phyloP scores from a whole-genome alignment of 441 rosid genomes.

The Aleurites moluccanus region DNA sequence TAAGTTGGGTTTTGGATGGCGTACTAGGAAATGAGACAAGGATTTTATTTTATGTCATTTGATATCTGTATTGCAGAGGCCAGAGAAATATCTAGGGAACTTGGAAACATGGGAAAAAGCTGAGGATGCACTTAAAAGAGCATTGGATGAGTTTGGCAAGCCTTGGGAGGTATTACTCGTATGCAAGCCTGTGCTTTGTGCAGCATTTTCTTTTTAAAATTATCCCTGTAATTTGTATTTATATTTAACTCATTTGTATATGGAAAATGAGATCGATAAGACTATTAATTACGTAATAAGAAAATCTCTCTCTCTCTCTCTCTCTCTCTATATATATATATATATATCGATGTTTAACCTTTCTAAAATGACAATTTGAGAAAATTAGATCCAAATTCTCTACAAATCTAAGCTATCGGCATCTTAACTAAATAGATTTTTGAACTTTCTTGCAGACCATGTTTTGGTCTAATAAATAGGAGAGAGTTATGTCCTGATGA shows the following conservation, averaged over 20 bases:
- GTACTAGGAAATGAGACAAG: not conserved
- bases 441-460: not conserved
- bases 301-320: too few relatives aligned
- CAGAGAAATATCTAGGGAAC: slow-evolving; percentile 87
- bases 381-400: too few relatives aligned
- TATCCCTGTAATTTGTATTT: too few relatives aligned
- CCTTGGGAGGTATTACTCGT: slow-evolving; percentile 73
- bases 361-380: too few relatives aligned
- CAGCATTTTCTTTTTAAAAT: not conserved
- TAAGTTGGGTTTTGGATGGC: too few relatives aligned
- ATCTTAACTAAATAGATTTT: not conserved
- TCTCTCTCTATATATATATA: too few relatives aligned
- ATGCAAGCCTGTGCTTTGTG: not conserved
- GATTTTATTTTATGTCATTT: not conserved
- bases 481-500: not conserved
- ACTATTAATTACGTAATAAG: too few relatives aligned
- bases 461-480: not conserved
- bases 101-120: slow-evolving; percentile 87
- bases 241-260: too few relatives aligned
- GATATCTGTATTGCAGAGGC: slow-evolving; percentile 61
- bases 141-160: slow-evolving; percentile 78
- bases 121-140: slow-evolving; percentile 79
- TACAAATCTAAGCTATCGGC: too few relatives aligned
- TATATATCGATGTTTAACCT: too few relatives aligned
- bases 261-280: too few relatives aligned